phyloP scores from a whole-genome alignment of 2,329 filamentous ascomycete genomes.

The Elsinoe fawcettii region DNA sequence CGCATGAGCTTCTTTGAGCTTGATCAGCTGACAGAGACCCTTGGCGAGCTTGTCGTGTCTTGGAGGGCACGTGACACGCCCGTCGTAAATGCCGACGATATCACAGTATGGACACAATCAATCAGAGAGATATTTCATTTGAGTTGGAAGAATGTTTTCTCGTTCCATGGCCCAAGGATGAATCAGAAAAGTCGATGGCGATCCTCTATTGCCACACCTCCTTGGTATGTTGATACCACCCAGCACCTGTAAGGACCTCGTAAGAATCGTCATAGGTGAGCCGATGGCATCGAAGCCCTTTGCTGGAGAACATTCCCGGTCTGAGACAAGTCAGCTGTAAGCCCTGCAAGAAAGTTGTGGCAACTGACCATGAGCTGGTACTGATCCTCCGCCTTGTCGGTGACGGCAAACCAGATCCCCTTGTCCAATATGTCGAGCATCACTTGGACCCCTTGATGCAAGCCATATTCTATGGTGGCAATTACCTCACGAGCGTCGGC shows the following conservation, averaged over 20 bases:
- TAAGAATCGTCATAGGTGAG: neutral
- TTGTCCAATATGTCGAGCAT: conserved; percentile 4
- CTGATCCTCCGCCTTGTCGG: neutral
- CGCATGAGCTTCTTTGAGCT: conserved; percentile 1
- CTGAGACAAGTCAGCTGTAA: neutral
- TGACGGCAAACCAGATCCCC: neutral
- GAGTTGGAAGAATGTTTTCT: no score
- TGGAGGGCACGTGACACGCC: neutral
- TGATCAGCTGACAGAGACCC: neutral
- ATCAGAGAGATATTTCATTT: no score
- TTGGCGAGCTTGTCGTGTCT: neutral
- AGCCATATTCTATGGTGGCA: neutral
- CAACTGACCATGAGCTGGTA: neutral
- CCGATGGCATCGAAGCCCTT: neutral
- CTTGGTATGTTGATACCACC: no score
- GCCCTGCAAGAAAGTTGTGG: neutral
- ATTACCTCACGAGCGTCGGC: neutral
- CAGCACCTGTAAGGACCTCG: no score
- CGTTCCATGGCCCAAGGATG: no score
- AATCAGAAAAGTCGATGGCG: neutral
- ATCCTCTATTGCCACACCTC: no score
- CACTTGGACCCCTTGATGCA: neutral
- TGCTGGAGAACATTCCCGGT: neutral
- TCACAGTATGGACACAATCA: no score
- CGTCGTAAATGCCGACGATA: neutral